phyloP scores from a whole-genome alignment of 2,329 filamentous ascomycete genomes.

The Lecanosticta acicola region DNA sequence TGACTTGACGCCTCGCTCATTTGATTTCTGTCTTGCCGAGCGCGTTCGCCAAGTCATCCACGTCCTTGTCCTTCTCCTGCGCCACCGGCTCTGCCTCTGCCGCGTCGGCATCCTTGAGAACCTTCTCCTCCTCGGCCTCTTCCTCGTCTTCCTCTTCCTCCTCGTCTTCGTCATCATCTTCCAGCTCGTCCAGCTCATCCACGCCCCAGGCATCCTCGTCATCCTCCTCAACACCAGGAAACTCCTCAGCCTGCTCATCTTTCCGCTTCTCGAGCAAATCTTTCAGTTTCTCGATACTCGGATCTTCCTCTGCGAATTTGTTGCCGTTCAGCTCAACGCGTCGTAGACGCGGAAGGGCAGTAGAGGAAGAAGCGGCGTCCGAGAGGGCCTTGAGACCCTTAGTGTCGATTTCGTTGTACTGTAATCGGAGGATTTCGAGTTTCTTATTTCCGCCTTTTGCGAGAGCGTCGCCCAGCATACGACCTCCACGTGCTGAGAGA shows the following conservation, averaged over 20 bases:
- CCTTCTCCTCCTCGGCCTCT: conserved; percentile 61
- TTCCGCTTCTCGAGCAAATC: conserved; percentile 46
- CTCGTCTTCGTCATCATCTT: conserved; percentile 62
- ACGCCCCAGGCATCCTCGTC: conserved; percentile 79
- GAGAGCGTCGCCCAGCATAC: conserved; percentile 68
- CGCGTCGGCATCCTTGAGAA: conserved; percentile 62
- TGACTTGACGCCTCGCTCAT: conserved; percentile 8
- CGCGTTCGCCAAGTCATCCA: conserved; percentile 72
- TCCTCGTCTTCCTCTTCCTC: conserved; percentile 49
- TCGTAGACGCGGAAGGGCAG: conserved; percentile 65
- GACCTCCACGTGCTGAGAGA: conserved; percentile 68
- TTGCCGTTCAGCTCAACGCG: conserved; percentile 95
- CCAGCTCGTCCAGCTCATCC: conserved; percentile 80
- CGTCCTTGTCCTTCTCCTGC: conserved; percentile 65
- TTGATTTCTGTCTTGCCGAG: conserved; percentile 61
- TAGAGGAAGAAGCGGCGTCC: conserved; percentile 54
- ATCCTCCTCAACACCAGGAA: conserved; percentile 53
- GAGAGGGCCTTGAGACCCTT: conserved; percentile 67
- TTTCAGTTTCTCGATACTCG: conserved; percentile 61
- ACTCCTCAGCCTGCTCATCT: conserved; percentile 51
- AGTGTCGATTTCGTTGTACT: conserved; percentile 90
- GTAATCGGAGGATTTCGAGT: conserved; percentile 73
- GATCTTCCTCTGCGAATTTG: conserved; percentile 83
- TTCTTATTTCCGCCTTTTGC: conserved; percentile 69
- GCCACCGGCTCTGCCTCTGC: conserved; percentile 69